Base-by-base conservation (phyloP, 78 protist genomes). In the Emiliania huxleyi region DNA sequence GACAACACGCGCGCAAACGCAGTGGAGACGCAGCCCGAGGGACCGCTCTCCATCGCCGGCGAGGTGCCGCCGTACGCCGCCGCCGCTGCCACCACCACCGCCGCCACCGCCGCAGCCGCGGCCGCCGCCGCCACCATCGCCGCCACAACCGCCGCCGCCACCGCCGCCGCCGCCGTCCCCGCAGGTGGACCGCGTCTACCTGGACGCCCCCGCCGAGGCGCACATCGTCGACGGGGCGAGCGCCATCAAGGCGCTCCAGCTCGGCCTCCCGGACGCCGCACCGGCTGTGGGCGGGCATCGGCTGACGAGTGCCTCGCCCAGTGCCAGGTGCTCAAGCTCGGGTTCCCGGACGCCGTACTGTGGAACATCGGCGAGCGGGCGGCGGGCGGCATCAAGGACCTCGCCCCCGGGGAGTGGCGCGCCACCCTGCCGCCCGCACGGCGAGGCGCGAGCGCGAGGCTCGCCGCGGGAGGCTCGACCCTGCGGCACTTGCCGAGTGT, bases 181-280 rank as follows among this genome's bases (percentile, higher is more conserved):
- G n/a, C n/a, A n/a, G n/a, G 87, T 77, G 48, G 87, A 77, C n/a
- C 87, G 87, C 87, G 48, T 81, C 48, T 81, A 81, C 56, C 18
- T 25, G 4, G 46, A 1, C 38, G 6, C 89, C 18, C 89, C 89
- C 26, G 2, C 38, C 0, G 12, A 42, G 19, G n/a, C 33, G 19
- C 21, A 4, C 25, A 40, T 79, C 49, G 19, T 19, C 15, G 87
- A 79, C 49, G 48, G 83, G 23, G 75, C 3, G 11, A 19, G 75
- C n/a, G 44, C 85, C n/a, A 77, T 77, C 85, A 4, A 19, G 21
- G 19, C n/a, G 15, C 79, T 69, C 42, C 22, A 69, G 79, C 22
- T 69, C 38, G 79, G 79, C 79, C n/a, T 69, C 79, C 26, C 79
- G 46, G 85, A 75, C 46, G 46, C 85, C n/a, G n/a, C n/a, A n/a